Base-by-base conservation (phyloP, 2,329 filamentous ascomycete species). In the Penicillium sp. region DNA sequence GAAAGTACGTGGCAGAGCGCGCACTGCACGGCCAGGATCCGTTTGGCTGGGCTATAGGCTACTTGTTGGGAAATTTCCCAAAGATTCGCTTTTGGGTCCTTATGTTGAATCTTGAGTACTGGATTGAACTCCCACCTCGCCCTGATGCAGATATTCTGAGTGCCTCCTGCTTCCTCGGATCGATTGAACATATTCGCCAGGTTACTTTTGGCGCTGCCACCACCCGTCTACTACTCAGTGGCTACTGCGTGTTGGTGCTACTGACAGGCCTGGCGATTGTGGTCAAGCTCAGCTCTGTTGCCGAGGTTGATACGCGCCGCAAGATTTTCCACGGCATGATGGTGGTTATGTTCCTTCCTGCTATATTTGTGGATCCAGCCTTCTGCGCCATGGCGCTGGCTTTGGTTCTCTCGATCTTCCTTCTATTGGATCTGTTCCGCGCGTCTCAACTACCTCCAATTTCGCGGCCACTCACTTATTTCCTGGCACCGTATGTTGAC, bases 261-360 rank as follows among this genome's bases (percentile, higher is more conserved):
- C 71, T 84, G 16, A 70, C 85, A 1, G 94, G 93, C 0, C 81
- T 97, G 36, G 76, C 86, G 10, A 80, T 90, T 4, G 90, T 97
- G 8, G 84, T 94, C 51, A 84, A 82, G 41, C 82, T 96, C 38
- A 90, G 88, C 40, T 80, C 86, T 3, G 79, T 90, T 49, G 92
- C 90, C 64, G 92, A 97, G 75, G 93, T 99, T 46, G 94, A 99
- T 75, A 99, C 94, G 1, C 85, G 94, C 49, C 87, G 94, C 50
- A 99, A 99, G 75, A 90, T 97, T 25, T 99, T 99, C 73, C 94
- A 99, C 74, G 95, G 95, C 65, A 96, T 93, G 83, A 97, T 97
- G 89, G 93, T 97, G 8, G 86, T 87, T 55, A 97, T 99, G 91
- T 87, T 99, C 55, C 81, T 97, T 2, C 92, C 94, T 0, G 86